Evolutionary conservation across 78 protist genomes (phyloP), one percentile per base, ranked within the genome.

Genomic region (Dictyostelium intermedium): DNA sequence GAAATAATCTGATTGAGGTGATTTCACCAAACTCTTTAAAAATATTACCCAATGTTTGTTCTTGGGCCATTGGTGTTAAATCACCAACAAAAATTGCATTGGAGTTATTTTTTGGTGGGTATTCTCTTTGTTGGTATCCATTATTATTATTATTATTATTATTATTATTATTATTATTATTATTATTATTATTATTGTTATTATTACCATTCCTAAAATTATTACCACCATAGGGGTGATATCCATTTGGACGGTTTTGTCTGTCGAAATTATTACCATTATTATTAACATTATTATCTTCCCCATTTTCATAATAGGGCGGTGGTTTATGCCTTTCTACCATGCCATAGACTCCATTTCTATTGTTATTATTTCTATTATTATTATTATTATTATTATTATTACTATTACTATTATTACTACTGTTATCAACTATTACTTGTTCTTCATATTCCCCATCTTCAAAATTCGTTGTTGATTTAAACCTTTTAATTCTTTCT

Each of bases 21-120:
- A 84, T 73, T 43, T 84, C 79, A 14, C 91, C 91, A 84, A 20
- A 69, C 6, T 72, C 41, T 39, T 69, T 72, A 73, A 84, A 84
- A 41, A 34, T 23, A 18, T 84, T 30, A 13, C 7, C 25, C 32
- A 84, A 39, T 18, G n/a, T 13, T 18, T 43, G 43, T 73, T 84
- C 82, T 35, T n/a, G 43, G 1, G 70, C 74, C 7, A 16, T 34
- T 27, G 69, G 83, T 11, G 82, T 30, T 47, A 84, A 10, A 20
- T 84, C 91, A 32, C 91, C 91, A 47, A 84, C 91, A 84, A 69
- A 84, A 10, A 84, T 72, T 13, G 91, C 78, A 50, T 72, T 30
- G n/a, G 41, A 25, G 25, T 84, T 78, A 47, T 25, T 27, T 79
- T 25, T 20, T 79, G 61, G 72, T 9, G 32, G 13, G 27, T 63